Conservation (phyloP, 306 rosid species). For the Calophaca sinica region DNA sequence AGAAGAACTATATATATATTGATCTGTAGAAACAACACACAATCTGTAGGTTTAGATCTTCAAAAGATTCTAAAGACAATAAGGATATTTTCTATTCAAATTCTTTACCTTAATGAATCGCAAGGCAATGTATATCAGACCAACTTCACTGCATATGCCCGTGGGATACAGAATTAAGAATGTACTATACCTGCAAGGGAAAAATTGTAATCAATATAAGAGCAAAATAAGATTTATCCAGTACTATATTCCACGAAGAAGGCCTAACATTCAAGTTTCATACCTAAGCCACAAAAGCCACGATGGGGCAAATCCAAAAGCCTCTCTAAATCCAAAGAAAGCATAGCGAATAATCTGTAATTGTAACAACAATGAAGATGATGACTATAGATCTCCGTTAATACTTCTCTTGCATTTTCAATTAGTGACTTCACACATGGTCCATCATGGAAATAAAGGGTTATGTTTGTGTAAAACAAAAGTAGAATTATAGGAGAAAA, state of each 20-base stretch:
- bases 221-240: neutral
- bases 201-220: constrained; percentile 6
- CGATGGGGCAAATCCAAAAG: constrained; percentile 72
- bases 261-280: constrained; percentile 6
- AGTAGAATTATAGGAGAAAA: constrained; percentile 2
- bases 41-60: neutral
- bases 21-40: neutral
- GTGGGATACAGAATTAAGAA: constrained; percentile 61
- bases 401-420: neutral
- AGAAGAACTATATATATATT: neutral
- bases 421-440: neutral
- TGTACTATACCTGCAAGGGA: constrained; percentile 58
- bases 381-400: neutral
- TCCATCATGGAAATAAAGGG: neutral
- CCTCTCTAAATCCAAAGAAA: constrained; percentile 76
- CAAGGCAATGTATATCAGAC: constrained; percentile 63
- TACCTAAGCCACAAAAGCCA: constrained; percentile 90
- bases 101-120: constrained; percentile 69
- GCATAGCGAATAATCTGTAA: constrained; percentile 74
- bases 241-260: neutral
- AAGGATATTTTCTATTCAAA: neutral
- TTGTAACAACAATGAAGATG: neutral
- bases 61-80: neutral
- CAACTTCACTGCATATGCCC: constrained; percentile 74
- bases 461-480: neutral